Base-by-base conservation (phyloP, 2,329 filamentous ascomycete genomes). In the Aspergillus proliferans region DNA sequence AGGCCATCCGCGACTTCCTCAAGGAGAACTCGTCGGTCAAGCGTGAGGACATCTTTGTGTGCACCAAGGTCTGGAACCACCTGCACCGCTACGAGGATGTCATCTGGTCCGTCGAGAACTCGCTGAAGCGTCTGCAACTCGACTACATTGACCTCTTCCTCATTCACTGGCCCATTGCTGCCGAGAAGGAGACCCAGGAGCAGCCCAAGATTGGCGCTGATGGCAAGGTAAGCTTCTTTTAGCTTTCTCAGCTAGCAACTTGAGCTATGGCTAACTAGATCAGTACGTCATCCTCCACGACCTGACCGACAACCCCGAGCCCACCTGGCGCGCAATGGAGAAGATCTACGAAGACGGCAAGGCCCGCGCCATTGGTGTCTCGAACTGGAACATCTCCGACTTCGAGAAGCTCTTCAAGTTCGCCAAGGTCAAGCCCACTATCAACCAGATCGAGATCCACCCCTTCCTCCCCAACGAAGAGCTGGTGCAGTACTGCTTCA, bases 61-160 rank as follows among this genome's bases (percentile, higher is more conserved):
- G 65, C 61, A 77, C 74, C 56, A 78, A 78, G 65, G 74, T 78
- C 53, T 78, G 75, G 75, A 76, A 76, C 61, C 72, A 78, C 62
- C 69, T 77, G 46, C 73, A 76, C 63, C 70, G 80, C 43, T 61
- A 59, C 28, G 71, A 74, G 24, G 68, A 73, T 47, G 71, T 77
- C 6, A 55, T 70, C 52, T 74, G 76, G 52, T 77, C 79, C 12
- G 76, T 88, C 54, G 63, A 79, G 12, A 66, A 75, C 52, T 85
- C 83, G 1, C 78, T 90, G 30, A 67, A 77, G 65, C 84, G 81
- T 56, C 78, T 89, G n/a, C 75, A 77, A 14, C 70, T 87, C 22
- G 81, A 85, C 55, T 87, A 88, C 61, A 78, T 90, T 8, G 85
- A 90, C 65, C 76, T 87, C 42, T 89, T 87, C 67, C 67, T 81